These are phyloP conservation scores for Termitomyces sp. DNA, from an alignment of 768 basidiomycete species.

Conservation along the genomic window DNA sequence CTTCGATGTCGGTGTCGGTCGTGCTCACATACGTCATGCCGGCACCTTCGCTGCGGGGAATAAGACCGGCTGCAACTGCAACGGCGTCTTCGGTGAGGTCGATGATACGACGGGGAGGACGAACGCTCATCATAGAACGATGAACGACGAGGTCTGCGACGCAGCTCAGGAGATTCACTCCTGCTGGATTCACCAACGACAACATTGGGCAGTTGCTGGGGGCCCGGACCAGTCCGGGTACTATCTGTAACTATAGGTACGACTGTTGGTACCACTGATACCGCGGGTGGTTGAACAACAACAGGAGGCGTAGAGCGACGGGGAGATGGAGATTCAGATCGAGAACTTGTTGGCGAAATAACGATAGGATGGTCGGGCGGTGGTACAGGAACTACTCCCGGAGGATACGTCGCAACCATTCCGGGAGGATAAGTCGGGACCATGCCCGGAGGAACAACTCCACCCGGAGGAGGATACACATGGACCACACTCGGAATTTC, in stretches of 20 bases:
- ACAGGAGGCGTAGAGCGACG: slow-evolving; percentile 2
- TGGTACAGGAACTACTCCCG: not conserved
- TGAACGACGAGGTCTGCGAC: slow-evolving; percentile 5
- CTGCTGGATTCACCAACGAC: slow-evolving; percentile 5
- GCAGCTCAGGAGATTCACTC: not conserved
- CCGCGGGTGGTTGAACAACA: not conserved
- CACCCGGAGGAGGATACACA: not conserved
- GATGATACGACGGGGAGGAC: not conserved
- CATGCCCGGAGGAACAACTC: not conserved
- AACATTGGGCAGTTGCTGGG: not conserved
- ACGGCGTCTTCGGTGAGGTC: not conserved
- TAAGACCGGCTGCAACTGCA: not conserved
- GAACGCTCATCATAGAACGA: not conserved
- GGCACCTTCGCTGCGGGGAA: not conserved
- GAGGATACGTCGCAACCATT: not conserved
- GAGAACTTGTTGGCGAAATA: not conserved
- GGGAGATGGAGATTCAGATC: slow-evolving; percentile 5
- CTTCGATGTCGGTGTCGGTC: slow-evolving; percentile 5
- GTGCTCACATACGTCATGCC: not conserved
- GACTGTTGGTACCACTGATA: not conserved
- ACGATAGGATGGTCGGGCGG: not conserved
- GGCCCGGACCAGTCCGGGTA: not conserved
- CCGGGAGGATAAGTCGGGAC: not conserved
- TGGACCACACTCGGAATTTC: not conserved
- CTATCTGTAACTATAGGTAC: not conserved